phyloP scores from a whole-genome alignment of 306 rosid genomes.

The Lotus japonicus region DNA sequence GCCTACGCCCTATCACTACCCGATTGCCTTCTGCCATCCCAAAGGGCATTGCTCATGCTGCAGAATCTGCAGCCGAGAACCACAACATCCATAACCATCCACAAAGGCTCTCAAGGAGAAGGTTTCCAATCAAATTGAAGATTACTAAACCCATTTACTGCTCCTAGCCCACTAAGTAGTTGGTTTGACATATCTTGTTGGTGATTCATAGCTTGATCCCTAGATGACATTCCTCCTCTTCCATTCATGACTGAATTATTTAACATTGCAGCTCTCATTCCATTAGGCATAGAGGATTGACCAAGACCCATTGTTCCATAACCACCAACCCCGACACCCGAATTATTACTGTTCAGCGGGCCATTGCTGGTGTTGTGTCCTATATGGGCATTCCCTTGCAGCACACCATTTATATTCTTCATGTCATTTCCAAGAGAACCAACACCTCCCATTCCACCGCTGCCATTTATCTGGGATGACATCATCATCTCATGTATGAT shows the following conservation, averaged over 20 bases:
- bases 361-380: constrained; percentile 58
- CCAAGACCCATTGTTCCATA: constrained; percentile 66
- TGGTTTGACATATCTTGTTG: constrained; percentile 88
- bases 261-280: constrained; percentile 69
- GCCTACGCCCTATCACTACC: constrained; percentile 49
- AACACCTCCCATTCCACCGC: constrained; percentile 49
- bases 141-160: constrained; percentile 71
- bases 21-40: constrained; percentile 24
- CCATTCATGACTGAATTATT: constrained; percentile 79
- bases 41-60: constrained; percentile 47
- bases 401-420: constrained; percentile 67
- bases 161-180: constrained; percentile 78
- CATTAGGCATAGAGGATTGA: constrained; percentile 71
- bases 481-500: constrained; percentile 74
- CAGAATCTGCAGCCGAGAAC: constrained; percentile 44
- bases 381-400: constrained; percentile 42
- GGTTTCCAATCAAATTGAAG: constrained; percentile 89
- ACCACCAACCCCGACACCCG: constrained; percentile 51
- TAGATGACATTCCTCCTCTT: constrained; percentile 76
- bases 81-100: constrained; percentile 22
- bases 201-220: constrained; percentile 79
- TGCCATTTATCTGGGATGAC: constrained; percentile 56
- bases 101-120: constrained; percentile 53
- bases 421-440: constrained; percentile 66
- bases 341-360: constrained; percentile 46